Conservation (phyloP, 768 basidiomycete genomes). For the Mycena chlorophos region DNA sequence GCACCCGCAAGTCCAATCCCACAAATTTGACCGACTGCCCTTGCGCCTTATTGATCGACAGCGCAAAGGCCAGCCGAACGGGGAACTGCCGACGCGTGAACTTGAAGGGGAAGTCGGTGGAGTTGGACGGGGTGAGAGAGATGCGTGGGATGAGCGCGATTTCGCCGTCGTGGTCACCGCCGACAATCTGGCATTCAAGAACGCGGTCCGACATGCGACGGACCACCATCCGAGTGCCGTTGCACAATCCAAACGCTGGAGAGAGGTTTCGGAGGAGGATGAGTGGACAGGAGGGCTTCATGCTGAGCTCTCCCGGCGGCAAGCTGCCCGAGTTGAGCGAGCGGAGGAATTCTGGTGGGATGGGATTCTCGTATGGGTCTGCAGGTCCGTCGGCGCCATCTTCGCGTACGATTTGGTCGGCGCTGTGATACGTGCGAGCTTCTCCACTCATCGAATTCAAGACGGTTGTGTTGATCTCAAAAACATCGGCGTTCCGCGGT, state of each 20-base stretch:
- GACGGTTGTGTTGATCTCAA: constrained; percentile 33
- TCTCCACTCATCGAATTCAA: constrained; percentile 29
- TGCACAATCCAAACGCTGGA: constrained; percentile 37
- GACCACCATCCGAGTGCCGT: constrained; percentile 36
- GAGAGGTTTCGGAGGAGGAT: constrained; percentile 48
- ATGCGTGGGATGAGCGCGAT: constrained; percentile 40
- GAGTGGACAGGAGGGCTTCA: constrained; percentile 37
- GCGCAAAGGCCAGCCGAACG: constrained; percentile 36
- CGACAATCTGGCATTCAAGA: constrained; percentile 35
- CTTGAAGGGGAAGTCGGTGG: constrained; percentile 19
- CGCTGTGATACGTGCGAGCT: constrained; percentile 25
- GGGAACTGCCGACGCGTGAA: constrained; percentile 34
- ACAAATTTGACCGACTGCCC: constrained; percentile 35
- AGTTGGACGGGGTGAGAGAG: constrained; percentile 24
- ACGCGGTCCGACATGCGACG: constrained; percentile 20
- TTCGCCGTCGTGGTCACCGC: constrained; percentile 38
- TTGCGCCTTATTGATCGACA: constrained; percentile 41
- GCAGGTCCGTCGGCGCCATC: constrained; percentile 20
- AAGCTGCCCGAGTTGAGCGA: constrained; percentile 39
- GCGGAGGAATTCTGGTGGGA: constrained; percentile 41
- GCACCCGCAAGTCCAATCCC: constrained; percentile 29
- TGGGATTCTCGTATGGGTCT: constrained; percentile 26
- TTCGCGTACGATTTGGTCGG: constrained; percentile 28
- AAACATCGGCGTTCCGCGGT: constrained; percentile 38
- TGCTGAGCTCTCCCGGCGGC: constrained; percentile 36